Percentiles rank a stretch among this genome's conserved stretches.
phyloP scores from a whole-genome alignment of 176 grass and related monocot species.

The Calamus simplicifolius region DNA sequence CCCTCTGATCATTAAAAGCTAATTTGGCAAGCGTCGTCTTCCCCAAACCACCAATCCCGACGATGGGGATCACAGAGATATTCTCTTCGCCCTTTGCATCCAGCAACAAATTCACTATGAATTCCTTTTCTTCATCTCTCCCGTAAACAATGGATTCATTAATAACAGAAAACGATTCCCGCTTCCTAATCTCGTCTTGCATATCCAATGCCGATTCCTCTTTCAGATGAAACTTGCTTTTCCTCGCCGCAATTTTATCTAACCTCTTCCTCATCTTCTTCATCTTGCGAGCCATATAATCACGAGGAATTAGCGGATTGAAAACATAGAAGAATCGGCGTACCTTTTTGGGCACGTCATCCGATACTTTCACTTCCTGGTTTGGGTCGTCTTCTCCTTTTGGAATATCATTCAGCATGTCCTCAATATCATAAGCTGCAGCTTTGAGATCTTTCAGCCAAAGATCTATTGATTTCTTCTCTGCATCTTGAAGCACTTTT shows the following conservation, averaged over 20 bases:
- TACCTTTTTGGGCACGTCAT: not conserved
- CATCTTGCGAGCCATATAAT: conserved; percentile 2
- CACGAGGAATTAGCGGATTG: conserved; percentile 5
- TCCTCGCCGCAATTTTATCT: conserved; percentile 5
- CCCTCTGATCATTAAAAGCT: conserved; percentile 3
- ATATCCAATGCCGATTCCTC: not conserved
- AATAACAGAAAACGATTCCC: conserved; percentile 11
- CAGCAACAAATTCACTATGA: conserved; percentile 13
- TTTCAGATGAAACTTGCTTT: conserved; percentile 8
- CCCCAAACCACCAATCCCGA: conserved; percentile 10
- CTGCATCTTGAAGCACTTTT: conserved; percentile 4
- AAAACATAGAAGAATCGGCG: not conserved
- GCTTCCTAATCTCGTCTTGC: conserved; percentile 10
- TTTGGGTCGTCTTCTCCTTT: too few species aligned
- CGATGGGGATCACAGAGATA: conserved; percentile 16
- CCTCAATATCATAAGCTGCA: conserved; percentile 8
- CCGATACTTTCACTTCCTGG: too few species aligned
- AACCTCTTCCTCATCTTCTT: conserved; percentile 24
- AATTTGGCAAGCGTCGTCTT: conserved; percentile 12
- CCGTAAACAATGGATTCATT: conserved; percentile 12
- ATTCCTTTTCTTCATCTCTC: conserved; percentile 16
- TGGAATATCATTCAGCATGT: conserved; percentile 1
- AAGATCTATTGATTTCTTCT: conserved; percentile 5
- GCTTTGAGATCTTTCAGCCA: conserved; percentile 16
- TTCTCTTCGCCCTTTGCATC: conserved; percentile 1